Conservation (phyloP, 257 asterid genomes). For the Fraxinus quadrangulata region DNA sequence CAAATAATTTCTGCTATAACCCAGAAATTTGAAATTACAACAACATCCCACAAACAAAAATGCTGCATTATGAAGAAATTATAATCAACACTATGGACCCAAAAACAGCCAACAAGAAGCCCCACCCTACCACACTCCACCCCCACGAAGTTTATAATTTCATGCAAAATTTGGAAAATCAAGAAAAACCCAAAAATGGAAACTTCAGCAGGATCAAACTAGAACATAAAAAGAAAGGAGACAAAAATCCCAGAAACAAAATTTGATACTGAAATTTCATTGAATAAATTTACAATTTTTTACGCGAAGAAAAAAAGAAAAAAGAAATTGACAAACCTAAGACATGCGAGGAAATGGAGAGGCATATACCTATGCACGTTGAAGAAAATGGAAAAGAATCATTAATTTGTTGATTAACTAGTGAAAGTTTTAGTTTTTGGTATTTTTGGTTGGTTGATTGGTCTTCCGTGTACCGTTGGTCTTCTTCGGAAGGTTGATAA, state of each 20-base stretch:
- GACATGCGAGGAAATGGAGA: slow-evolving; percentile 20
- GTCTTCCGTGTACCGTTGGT: slow-evolving; percentile 46
- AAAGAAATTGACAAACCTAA: slow-evolving; percentile 33
- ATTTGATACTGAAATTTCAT: not conserved
- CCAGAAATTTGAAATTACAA: slow-evolving; percentile 3
- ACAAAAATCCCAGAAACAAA: not conserved
- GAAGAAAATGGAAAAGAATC: slow-evolving; percentile 13
- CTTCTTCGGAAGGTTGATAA: slow-evolving; percentile 42
- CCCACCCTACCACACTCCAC: not conserved
- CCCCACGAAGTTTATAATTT: slow-evolving; percentile 10
- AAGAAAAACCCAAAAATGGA: slow-evolving; percentile 15
- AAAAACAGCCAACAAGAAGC: not conserved
- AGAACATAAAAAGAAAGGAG: not conserved
- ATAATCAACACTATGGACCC: slow-evolving; percentile 8
- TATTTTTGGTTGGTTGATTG: slow-evolving; percentile 32
- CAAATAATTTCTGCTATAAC: slow-evolving; percentile 1
- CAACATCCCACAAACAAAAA: not conserved
- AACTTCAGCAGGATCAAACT: not conserved
- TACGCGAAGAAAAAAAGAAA: not conserved
- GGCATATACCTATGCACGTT: slow-evolving; percentile 31
- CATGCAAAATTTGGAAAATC: slow-evolving; percentile 18
- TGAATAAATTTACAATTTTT: not conserved
- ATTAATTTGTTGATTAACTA: slow-evolving; percentile 6
- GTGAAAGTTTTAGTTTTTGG: slow-evolving; percentile 4
- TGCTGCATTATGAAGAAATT: not conserved